Conservation (phyloP, 2,329 filamentous ascomycete species). For the Trichoderma arundinaceum region DNA sequence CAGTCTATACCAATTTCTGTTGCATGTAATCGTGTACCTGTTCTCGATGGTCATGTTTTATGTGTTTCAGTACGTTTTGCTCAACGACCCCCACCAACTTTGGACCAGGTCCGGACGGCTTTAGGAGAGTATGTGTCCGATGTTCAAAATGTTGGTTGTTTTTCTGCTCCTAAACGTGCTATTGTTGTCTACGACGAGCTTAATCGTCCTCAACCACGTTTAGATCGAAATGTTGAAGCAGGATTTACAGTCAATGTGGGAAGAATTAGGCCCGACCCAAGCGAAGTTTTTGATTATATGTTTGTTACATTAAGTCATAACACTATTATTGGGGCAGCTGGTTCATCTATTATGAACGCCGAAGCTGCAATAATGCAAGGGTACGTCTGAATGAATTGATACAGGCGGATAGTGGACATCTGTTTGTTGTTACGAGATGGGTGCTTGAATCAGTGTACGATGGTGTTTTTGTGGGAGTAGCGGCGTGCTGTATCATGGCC, state of each 20-base stretch:
- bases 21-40: constrained; percentile 24
- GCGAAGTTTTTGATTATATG: constrained; percentile 23
- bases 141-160: constrained; percentile 24
- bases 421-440: constrained; percentile 17
- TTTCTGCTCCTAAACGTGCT: constrained; percentile 21
- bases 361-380: constrained; percentile 20
- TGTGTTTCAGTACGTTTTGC: constrained; percentile 18
- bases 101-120: constrained; percentile 15
- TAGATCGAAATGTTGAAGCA: constrained; percentile 23
- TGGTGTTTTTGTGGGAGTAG: constrained; percentile 15
- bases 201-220: constrained; percentile 23
- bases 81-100: constrained; percentile 18
- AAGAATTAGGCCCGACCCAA: constrained; percentile 23
- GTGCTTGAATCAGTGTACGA: constrained; percentile 14
- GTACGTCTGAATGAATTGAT: constrained; percentile 25
- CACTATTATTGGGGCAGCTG: constrained; percentile 22
- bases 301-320: constrained; percentile 24
- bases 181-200: constrained; percentile 25
- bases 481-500: constrained; percentile 13
- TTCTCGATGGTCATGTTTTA: constrained; percentile 23
- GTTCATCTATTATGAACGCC: constrained; percentile 18
- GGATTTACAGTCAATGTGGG: constrained; percentile 23
- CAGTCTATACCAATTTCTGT: constrained; percentile 8
- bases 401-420: constrained; percentile 11
- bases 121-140: constrained; percentile 19